These are phyloP conservation scores for Ceriops decandra DNA, from an alignment of 345 rosid genomes.

Conservation along the genomic window DNA sequence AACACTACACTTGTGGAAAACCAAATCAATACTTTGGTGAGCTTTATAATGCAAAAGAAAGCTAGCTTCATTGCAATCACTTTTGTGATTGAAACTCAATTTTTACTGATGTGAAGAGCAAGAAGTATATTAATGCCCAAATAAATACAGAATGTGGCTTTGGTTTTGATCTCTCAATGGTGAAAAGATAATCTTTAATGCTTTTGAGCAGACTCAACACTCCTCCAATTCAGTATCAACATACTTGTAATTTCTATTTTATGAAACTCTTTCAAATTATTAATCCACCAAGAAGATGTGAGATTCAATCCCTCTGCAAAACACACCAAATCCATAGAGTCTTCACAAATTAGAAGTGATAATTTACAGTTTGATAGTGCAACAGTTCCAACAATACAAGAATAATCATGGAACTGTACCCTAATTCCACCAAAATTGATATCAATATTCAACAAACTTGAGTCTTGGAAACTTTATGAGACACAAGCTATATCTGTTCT, in stretches of 20 bases:
- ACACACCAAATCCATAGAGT: too few species aligned
- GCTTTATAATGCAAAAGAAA: conserved; percentile 55
- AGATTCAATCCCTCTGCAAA: too few species aligned
- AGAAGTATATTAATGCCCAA: conserved; percentile 37
- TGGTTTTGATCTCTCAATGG: conserved; percentile 38
- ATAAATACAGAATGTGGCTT: conserved; percentile 45
- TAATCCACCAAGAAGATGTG: too few species aligned
- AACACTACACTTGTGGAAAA: conserved; percentile 39
- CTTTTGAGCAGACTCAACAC: conserved; percentile 45
- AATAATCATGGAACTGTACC: too few species aligned
- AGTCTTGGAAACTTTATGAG: too few species aligned
- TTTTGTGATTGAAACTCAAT: conserved; percentile 18
- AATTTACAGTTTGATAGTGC: too few species aligned
- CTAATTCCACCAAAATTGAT: too few species aligned
- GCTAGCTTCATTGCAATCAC: conserved; percentile 37
- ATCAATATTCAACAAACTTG: too few species aligned
- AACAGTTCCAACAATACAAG: too few species aligned
- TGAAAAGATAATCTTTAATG: conserved; percentile 44
- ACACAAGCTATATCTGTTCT: too few species aligned
- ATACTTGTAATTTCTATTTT: conserved; percentile 41
- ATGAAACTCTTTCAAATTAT: too few species aligned
- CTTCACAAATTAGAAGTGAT: too few species aligned
- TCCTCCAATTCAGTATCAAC: conserved; percentile 43
- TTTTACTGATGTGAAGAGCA: conserved; percentile 31
- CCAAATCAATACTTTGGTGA: conserved; percentile 25